Evolutionary conservation across 352 stramenopile species (phyloP).

Genomic region (Pythium sukuiense): DNA sequence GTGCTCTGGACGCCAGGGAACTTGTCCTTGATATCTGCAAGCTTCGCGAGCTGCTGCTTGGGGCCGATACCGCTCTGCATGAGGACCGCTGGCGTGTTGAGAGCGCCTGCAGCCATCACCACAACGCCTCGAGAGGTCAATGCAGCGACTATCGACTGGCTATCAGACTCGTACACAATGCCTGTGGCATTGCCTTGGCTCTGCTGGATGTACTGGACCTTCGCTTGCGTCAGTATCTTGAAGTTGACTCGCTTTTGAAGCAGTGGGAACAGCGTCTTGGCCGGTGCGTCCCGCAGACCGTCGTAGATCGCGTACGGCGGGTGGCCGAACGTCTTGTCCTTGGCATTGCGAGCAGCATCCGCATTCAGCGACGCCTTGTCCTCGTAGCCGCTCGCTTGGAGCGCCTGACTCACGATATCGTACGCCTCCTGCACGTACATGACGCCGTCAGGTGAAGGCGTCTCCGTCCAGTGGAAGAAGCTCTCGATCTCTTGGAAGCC

Average conservation of each 20-base stretch:
- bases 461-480: slow-evolving; percentile 41
- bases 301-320: slow-evolving; percentile 56
- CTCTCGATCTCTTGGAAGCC: slow-evolving; percentile 58
- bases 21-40: too few relatives aligned
- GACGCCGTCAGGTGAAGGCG: slow-evolving; percentile 43
- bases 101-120: slow-evolving; percentile 66
- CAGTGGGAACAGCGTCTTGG: slow-evolving; percentile 29
- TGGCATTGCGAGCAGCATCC: slow-evolving; percentile 44
- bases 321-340: slow-evolving; percentile 57
- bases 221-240: slow-evolving; percentile 46
- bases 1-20: slow-evolving; percentile 45
- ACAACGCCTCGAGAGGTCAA: slow-evolving; percentile 54
- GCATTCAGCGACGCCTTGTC: slow-evolving; percentile 50
- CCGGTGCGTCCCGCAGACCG: slow-evolving; percentile 50
- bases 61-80: slow-evolving; percentile 80
- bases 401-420: slow-evolving; percentile 40
- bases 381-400: slow-evolving; percentile 35
- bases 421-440: slow-evolving; percentile 57
- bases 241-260: slow-evolving; percentile 39
- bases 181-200: slow-evolving; percentile 38
- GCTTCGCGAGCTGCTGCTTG: slow-evolving; percentile 47
- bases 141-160: slow-evolving; percentile 31
- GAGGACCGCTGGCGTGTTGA: slow-evolving; percentile 80
- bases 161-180: slow-evolving; percentile 60
- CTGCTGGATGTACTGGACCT: slow-evolving; percentile 54